Evolutionary conservation across 768 basidiomycete species (phyloP), one percentile per base, ranked within the genome.

Genomic region (Termitomyces eurrhizus): DNA sequence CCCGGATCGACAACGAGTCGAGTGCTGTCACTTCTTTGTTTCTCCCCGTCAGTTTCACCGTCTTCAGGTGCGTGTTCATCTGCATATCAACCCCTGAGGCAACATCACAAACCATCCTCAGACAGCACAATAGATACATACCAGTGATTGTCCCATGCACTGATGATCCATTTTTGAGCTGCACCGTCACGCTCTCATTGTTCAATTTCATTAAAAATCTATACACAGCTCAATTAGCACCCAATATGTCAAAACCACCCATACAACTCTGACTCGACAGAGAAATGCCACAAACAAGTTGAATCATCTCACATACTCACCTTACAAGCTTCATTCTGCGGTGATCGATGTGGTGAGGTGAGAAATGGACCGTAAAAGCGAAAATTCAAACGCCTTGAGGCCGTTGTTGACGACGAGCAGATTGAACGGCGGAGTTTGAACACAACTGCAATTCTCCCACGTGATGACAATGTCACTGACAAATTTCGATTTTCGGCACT

Each of bases 181-280:
- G 95, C 73, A 98, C 85, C 64, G 95, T 93, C 67, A 98, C 95
- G 64, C 96, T 95, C 83, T 99, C 96, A 74, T 98, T 98, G 83
- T 97, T 96, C 78, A 99, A 78, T 83, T 98, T 99, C 96, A 98
- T 99, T 82, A 97, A 85, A 79, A 96, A 98, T 75, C 93, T 96
- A 70, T 58, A 56, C 59, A 60, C 37, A 35, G n/a, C 52, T 33
- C 42, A 52, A 62, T 46, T 36, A 68, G 64, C 50, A 64, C 67
- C 50, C 33, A 46, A 45, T 55, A 60, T 56, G 41, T 52, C 52
- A 39, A 57, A 46, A 52, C 50, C 56, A 58, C 35, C 54, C 37
- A 46, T 6, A 12, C 36, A 53, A 52, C 26, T 26, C 54, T 54
- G 39, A 18, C 26, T 9, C 44, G 45, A 12, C 59, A 21, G 58